phyloP scores from a whole-genome alignment of 192 early-diverging fungal genomes.

The Fimicolochytrium jonesii region DNA sequence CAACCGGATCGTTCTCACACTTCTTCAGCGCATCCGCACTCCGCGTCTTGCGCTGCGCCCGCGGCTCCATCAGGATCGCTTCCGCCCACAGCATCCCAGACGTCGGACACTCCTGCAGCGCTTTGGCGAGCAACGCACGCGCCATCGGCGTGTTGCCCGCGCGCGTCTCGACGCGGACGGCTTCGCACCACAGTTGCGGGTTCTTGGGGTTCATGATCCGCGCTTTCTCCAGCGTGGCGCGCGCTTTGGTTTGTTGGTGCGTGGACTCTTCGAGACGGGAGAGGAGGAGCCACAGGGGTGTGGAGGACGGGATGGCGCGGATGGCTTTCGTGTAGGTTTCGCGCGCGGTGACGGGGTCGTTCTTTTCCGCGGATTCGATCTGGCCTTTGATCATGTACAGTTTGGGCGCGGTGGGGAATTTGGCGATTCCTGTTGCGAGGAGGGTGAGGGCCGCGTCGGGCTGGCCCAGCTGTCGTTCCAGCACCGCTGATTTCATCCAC shows the following conservation, averaged over 20 bases:
- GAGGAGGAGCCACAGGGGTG: constrained; percentile 76
- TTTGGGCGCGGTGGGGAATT: constrained; percentile 78
- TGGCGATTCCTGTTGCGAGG: constrained; percentile 56
- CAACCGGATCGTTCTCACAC: constrained; percentile 78
- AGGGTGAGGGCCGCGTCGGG: constrained; percentile 63
- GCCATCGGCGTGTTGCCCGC: constrained; percentile 66
- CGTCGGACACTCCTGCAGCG: constrained; percentile 87
- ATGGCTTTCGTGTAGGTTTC: constrained; percentile 68
- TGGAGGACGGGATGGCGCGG: constrained; percentile 69
- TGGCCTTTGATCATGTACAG: constrained; percentile 94
- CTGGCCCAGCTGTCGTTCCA: constrained; percentile 74
- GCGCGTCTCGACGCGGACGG: constrained; percentile 73
- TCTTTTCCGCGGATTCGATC: constrained; percentile 60
- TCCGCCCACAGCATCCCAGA: constrained; percentile 87
- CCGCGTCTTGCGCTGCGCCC: constrained; percentile 81
- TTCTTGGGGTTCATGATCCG: constrained; percentile 78
- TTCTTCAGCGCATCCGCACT: constrained; percentile 88
- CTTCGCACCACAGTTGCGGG: constrained; percentile 81
- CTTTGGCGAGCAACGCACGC: constrained; percentile 74
- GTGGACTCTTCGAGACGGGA: constrained; percentile 75
- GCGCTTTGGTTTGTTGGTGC: constrained; percentile 63
- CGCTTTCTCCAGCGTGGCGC: constrained; percentile 80
- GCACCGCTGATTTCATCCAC: constrained; percentile 92
- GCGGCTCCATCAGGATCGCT: constrained; percentile 77
- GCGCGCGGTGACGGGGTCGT: constrained; percentile 59